phyloP scores from a whole-genome alignment of 2,329 filamentous ascomycete genomes.

The Penicillium hesseltinei region DNA sequence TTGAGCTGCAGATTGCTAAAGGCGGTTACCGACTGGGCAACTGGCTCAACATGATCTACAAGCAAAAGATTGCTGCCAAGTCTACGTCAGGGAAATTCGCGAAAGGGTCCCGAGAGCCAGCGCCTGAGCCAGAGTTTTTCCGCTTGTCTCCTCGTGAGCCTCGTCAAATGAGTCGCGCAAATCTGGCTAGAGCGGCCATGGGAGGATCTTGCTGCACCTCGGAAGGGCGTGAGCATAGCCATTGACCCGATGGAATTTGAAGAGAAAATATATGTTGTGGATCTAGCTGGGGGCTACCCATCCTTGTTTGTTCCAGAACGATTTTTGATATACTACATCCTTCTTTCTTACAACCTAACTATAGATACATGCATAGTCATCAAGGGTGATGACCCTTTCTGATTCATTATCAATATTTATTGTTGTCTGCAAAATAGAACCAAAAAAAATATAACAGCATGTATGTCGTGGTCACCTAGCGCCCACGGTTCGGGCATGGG shows the following conservation, averaged over 20 bases:
- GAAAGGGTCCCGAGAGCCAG: constrained; percentile 1
- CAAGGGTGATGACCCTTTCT: too few species aligned
- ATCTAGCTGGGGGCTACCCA: not conserved
- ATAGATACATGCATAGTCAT: too few species aligned
- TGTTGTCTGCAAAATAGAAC: too few species aligned
- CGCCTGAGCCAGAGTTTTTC: constrained; percentile 5
- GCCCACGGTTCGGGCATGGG: too few species aligned
- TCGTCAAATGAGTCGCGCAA: constrained; percentile 16
- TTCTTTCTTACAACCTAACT: not conserved
- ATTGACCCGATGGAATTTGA: not conserved
- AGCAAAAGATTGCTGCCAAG: constrained; percentile 15
- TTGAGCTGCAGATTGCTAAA: constrained; percentile 66
- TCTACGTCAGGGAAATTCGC: constrained; percentile 4
- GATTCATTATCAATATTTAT: too few species aligned
- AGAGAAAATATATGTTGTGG: not conserved
- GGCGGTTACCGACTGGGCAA: constrained; percentile 67
- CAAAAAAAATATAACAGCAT: too few species aligned
- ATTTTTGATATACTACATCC: not conserved
- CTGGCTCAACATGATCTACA: constrained; percentile 37
- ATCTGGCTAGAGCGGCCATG: constrained; percentile 23
- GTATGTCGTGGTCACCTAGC: too few species aligned
- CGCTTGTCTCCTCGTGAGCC: constrained; percentile 9
- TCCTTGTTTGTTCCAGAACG: not conserved
- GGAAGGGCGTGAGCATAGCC: constrained; percentile 11
- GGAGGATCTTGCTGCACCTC: constrained; percentile 19